Percentiles rank a stretch among this genome's conserved stretches.
These are phyloP conservation scores for Mucor irregularis DNA, from an alignment of 371 early-diverging fungal genomes.

Conservation along the genomic window DNA sequence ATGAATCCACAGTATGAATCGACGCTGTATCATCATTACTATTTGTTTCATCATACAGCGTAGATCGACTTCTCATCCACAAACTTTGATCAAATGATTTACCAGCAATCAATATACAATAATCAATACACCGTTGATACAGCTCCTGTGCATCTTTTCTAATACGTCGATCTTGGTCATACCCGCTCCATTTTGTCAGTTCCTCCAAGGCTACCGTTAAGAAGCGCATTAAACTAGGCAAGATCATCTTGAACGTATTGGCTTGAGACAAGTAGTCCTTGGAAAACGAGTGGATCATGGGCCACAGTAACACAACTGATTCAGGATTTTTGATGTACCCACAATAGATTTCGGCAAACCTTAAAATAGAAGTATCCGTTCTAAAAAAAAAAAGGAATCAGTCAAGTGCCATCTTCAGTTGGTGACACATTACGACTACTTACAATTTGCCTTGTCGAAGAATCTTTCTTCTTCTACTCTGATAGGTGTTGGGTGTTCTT, in stretches of 20 bases:
- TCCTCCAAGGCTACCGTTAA: conserved; percentile 61
- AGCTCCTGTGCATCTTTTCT: conserved; percentile 70
- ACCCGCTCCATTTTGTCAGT: conserved; percentile 43
- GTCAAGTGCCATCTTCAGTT: background rate
- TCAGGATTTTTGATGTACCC: conserved; percentile 47
- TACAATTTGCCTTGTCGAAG: conserved; percentile 62
- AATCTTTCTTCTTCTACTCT: conserved; percentile 35
- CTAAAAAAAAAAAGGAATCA: conserved; percentile 31
- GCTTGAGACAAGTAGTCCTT: conserved; percentile 71
- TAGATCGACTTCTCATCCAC: conserved; percentile 64
- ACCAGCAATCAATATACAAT: conserved; percentile 76
- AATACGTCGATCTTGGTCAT: conserved; percentile 63
- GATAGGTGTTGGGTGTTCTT: conserved; percentile 52
- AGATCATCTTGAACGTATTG: conserved; percentile 60
- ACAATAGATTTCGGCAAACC: conserved; percentile 64
- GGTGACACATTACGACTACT: conserved; percentile 9
- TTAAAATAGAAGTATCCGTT: conserved; percentile 61
- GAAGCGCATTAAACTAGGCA: conserved; percentile 54
- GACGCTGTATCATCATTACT: conserved; percentile 23
- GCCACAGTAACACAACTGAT: conserved; percentile 65
- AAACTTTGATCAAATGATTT: conserved; percentile 75
- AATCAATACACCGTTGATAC: conserved; percentile 73
- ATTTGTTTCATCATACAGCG: conserved; percentile 35
- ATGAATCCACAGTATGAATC: conserved; percentile 13
- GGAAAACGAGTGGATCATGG: conserved; percentile 59